Evolutionary conservation across 495 filamentous ascomycete genomes (phyloP), one percentile per base, ranked within the genome.

Genomic region (Platismatia glauca): DNA sequence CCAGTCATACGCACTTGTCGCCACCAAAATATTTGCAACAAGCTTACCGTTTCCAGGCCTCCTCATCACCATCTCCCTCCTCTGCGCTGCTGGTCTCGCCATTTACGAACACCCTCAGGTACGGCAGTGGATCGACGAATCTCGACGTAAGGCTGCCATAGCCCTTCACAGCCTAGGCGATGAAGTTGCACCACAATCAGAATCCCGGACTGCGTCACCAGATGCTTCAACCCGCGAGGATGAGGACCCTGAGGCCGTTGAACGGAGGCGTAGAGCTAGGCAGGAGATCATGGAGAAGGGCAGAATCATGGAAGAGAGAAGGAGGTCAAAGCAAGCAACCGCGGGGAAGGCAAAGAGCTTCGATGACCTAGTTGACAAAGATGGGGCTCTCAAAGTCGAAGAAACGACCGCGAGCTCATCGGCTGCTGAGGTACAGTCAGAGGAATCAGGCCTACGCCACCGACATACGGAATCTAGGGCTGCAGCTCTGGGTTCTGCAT

Each of bases 71-170:
- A 80, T 89, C 18, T 83, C 86, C 46, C 83, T 91, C 29, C 81
- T 90, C 39, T 84, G 90, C 34, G 89, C 89, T 62, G 89, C 89
- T 48, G 89, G 89, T 9, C 84, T 94, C 59, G 90, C 90, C 43
- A 79, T 93, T 60, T 95, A 95, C 74, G 89, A 94, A 71, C 89
- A 84, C 27, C 89, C 89, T 16, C 86, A 93, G 72, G 79, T 94
- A 53, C 84, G 87, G 68, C 82, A 86, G 75, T 87, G 87, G 77
- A 80, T 91, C 57, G 81, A 88, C 61, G 84, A 85, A 65, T 84
- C 88, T 56, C 86, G 90, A 55, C 84, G 89, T 38, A 89, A 88
- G 67, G 84, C 94, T 62, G 89, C 89, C 41, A 72, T 90, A 62
- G 89, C 89, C 20, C 74, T 95, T 33, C 87, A 92, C 69, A 81